Evolutionary conservation across 257 asterid genomes (phyloP).

Genomic region (Solanum acaule): DNA sequence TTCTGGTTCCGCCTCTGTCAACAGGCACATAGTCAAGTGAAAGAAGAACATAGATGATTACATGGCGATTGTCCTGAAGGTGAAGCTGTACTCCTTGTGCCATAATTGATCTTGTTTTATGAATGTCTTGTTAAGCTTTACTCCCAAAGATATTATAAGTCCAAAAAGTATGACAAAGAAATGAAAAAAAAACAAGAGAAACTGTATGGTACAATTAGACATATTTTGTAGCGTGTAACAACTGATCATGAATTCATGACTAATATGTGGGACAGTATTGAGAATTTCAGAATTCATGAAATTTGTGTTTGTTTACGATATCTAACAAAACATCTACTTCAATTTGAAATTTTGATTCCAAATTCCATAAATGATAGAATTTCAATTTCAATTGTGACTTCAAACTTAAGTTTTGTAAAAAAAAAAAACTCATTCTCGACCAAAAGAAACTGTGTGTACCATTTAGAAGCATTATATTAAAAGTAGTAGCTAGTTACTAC

Average conservation of each 20-base stretch:
- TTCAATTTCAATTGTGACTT: background rate
- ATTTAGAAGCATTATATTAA: background rate
- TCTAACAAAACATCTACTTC: background rate
- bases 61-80: background rate
- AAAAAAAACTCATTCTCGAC: background rate
- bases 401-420: background rate
- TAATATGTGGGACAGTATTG: background rate
- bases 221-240: constrained; percentile 3
- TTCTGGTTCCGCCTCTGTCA: background rate
- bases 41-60: background rate
- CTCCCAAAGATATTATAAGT: background rate
- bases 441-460: background rate
- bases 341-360: background rate
- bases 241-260: constrained; percentile 1
- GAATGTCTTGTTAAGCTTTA: background rate
- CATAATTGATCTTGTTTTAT: background rate
- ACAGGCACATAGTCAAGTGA: background rate
- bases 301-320: background rate
- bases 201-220: background rate
- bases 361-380: background rate
- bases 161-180: background rate
- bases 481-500: background rate
- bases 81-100: background rate
- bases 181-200: background rate
- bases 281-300: background rate